Base-by-base conservation (phyloP, 352 stramenopile genomes). In the Albugo laibachii region DNA sequence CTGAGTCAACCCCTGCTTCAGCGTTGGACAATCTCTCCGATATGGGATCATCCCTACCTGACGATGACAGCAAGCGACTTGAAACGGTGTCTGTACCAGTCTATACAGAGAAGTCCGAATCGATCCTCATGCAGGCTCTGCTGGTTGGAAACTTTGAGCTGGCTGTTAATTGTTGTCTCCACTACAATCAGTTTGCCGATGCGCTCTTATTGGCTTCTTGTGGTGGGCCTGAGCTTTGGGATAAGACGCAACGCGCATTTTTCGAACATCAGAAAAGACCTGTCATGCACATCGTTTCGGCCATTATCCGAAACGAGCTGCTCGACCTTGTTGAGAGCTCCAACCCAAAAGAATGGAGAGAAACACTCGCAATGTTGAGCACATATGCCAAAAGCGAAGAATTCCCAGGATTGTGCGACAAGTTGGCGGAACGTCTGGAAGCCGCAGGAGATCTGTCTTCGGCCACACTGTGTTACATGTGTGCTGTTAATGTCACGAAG, bases 91-190 rank as follows among this genome's bases (percentile, higher is more conserved):
- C 72, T 0, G 57, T 63, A 5, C 76, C 79, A 31, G 57, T 84
- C 36, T 92, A 89, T 61, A 92, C 84, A 12, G 71, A 85, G 50
- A 68, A 92, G 46, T 96, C 88, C 13, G 86, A 97, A 54, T 83
- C 63, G 44, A 83, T 78, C 15, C 67, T 98, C 35, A 97, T 97
- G 70, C 70, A 95, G 56, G 86, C 94, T 1, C 63, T 99, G 16
- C 62, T 99, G 8, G 92, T 98, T 5, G 95, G 95, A 36, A 97
- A 98, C 65, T 98, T 99, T 56, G 91, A 96, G 54, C 86, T 95
- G 5, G 95, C 95, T 0, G 94, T 99, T 11, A 95, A 98, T 61
- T 95, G 77, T 60, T 99, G 94, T 49, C 80, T 98, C 50, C 70
- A 78, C 36, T 94, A 96, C 55, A 92, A 94, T 36, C 92, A 97